These are phyloP conservation scores for Kodamaea sp. DNA, from an alignment of 1,139 yeast species.

Conservation along the genomic window DNA sequence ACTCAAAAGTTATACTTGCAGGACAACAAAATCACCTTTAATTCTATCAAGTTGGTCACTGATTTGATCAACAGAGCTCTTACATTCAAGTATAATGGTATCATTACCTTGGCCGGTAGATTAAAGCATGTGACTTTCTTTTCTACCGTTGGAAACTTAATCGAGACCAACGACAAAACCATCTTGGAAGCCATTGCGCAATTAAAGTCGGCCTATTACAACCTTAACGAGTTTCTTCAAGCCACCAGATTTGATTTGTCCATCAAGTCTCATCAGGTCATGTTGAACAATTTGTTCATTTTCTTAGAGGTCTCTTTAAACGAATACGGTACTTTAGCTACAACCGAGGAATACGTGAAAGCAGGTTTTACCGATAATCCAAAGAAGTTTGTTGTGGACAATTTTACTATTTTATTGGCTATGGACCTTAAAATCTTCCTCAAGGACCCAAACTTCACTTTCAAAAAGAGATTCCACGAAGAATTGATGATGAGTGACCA, in stretches of 20 bases:
- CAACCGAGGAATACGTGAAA: conserved; percentile 46
- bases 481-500: conserved; percentile 54
- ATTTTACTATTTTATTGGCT: conserved; percentile 44
- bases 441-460: conserved; percentile 55
- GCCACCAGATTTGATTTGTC: conserved; percentile 41
- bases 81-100: conserved; percentile 39
- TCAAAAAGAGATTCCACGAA: conserved; percentile 59
- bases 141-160: conserved; percentile 40
- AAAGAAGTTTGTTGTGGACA: conserved; percentile 40
- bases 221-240: conserved; percentile 40
- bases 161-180: conserved; percentile 40
- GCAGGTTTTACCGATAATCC: conserved; percentile 53
- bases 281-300: conserved; percentile 44
- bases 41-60: conserved; percentile 48
- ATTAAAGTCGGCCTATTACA: conserved; percentile 38
- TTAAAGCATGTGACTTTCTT: conserved; percentile 49
- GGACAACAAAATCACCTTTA: conserved; percentile 47
- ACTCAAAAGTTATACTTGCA: conserved; percentile 43
- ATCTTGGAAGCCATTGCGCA: conserved; percentile 34
- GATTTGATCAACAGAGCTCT: conserved; percentile 48
- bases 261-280: conserved; percentile 41
- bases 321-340: conserved; percentile 47
- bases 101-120: conserved; percentile 46
- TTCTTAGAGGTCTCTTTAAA: conserved; percentile 45
- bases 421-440: conserved; percentile 55